Percentiles rank a stretch among this genome's conserved stretches.
phyloP scores from a whole-genome alignment of 2,329 filamentous ascomycete genomes.

The Ambrosiella beaveri region DNA sequence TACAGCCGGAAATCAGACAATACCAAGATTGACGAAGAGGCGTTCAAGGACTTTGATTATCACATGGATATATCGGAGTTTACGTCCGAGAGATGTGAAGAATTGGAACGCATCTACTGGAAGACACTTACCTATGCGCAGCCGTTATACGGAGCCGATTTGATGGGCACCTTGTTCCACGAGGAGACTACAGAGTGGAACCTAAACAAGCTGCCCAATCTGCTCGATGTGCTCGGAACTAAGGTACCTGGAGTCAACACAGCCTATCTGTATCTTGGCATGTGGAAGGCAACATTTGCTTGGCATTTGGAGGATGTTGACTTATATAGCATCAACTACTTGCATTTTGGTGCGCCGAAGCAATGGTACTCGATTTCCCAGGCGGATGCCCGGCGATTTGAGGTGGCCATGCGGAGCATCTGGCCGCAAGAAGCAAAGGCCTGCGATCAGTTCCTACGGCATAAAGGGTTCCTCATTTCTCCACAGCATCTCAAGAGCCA shows the following conservation, averaged over 20 bases:
- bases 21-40: constrained; percentile 71
- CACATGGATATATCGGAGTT: constrained; percentile 75
- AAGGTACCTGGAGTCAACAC: constrained; percentile 97
- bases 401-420: constrained; percentile 84
- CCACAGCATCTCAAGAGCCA: constrained; percentile 72
- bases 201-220: constrained; percentile 79
- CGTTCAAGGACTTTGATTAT: constrained; percentile 85
- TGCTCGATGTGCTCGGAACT: constrained; percentile 83
- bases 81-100: constrained; percentile 78
- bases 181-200: constrained; percentile 79
- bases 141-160: constrained; percentile 88
- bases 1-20: constrained; percentile 65
- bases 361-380: constrained; percentile 99
- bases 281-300: constrained; percentile 99
- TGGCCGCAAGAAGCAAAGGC: constrained; percentile 93
- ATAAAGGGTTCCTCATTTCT: constrained; percentile 95
- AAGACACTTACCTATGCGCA: constrained; percentile 90
- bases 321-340: constrained; percentile 98
- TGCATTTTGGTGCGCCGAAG: constrained; percentile 95
- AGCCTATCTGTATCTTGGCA: constrained; percentile 90
- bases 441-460: constrained; percentile 86
- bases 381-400: constrained; percentile 79
- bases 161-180: constrained; percentile 88
- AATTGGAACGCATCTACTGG: constrained; percentile 91
- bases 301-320: constrained; percentile 99